phyloP scores from a whole-genome alignment of 2,329 filamentous ascomycete species.

The Cytospora chrysosperma region DNA sequence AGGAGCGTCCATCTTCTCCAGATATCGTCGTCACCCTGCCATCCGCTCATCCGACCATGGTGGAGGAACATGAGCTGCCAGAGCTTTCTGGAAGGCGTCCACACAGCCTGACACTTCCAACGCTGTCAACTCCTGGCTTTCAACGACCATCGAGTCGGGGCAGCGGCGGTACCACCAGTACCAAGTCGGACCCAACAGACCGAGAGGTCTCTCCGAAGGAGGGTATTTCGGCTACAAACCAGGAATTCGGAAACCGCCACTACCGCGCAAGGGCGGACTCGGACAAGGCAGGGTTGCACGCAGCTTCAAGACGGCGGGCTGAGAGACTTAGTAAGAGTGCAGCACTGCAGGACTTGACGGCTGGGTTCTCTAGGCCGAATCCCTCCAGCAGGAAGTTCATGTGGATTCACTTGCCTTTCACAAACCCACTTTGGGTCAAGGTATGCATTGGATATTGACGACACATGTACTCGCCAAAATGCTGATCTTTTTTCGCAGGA shows the following conservation, averaged over 20 bases:
- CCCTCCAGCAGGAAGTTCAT: constrained; percentile 48
- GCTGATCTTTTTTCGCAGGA: constrained; percentile 28
- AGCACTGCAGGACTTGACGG: constrained; percentile 34
- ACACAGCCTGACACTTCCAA: constrained; percentile 36
- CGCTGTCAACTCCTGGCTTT: constrained; percentile 31
- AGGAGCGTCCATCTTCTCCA: constrained; percentile 30
- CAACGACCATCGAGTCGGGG: constrained; percentile 34
- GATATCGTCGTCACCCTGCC: constrained; percentile 40
- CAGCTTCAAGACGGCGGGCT: constrained; percentile 1
- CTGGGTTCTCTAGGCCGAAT: constrained; percentile 42
- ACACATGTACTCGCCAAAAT: constrained; percentile 23
- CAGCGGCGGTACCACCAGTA: constrained; percentile 31
- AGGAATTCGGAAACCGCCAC: neutral
- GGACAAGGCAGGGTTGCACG: constrained; percentile 4
- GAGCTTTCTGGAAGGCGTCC: constrained; percentile 23
- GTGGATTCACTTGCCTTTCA: constrained; percentile 59
- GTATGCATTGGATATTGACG: constrained; percentile 32
- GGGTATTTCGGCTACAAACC: neutral
- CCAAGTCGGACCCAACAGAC: constrained; percentile 35
- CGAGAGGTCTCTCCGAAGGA: constrained; percentile 29
- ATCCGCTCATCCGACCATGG: constrained; percentile 31
- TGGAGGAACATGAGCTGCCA: constrained; percentile 10
- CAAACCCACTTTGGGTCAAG: constrained; percentile 59
- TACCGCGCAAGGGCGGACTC: neutral
- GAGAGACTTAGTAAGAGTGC: constrained; percentile 23